Percentiles rank a stretch among this genome's conserved stretches.
These are phyloP conservation scores for Sphaerulina populicola DNA, from an alignment of 2,329 filamentous ascomycete species.

Conservation along the genomic window DNA sequence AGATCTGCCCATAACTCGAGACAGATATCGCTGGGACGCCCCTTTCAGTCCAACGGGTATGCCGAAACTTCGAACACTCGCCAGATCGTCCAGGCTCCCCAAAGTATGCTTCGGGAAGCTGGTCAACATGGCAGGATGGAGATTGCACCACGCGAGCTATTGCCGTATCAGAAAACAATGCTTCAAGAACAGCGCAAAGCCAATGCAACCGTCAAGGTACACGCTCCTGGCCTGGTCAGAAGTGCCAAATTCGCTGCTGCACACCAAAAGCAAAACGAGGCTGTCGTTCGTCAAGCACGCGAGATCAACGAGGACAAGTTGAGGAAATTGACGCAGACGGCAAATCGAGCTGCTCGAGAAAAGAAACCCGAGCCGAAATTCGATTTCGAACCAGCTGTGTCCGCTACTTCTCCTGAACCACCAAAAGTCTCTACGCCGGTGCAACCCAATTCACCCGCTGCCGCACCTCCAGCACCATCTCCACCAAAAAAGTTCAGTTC, in stretches of 20 bases:
- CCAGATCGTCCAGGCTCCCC: conserved; percentile 17
- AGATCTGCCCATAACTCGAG: conserved; percentile 15
- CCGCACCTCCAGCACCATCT: conserved; percentile 2
- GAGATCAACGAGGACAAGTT: conserved; percentile 18
- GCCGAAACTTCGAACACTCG: conserved; percentile 6
- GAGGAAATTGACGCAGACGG: conserved; percentile 13
- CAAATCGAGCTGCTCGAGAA: conserved; percentile 2
- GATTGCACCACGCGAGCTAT: conserved; percentile 17
- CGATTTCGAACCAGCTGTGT: conserved; percentile 6
- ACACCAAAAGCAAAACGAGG: conserved; percentile 12
- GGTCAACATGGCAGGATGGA: conserved; percentile 6
- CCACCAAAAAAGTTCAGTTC: conserved; percentile 12
- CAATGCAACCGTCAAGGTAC: conserved; percentile 9
- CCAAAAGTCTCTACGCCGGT: conserved; percentile 1
- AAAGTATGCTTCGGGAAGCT: conserved; percentile 17
- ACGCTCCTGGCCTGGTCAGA: conserved; percentile 7
- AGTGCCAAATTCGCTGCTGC: conserved; percentile 7
- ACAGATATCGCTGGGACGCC: conserved; percentile 12
- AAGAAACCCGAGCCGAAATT: conserved; percentile 10
- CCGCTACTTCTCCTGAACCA: conserved; percentile 7
- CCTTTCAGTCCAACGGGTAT: conserved; percentile 5
- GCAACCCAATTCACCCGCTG: neutral
- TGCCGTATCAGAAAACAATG: conserved; percentile 16
- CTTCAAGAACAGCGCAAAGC: conserved; percentile 12
- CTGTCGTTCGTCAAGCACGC: conserved; percentile 12